phyloP scores from a whole-genome alignment of 768 basidiomycete genomes.

The Suillus luteus region DNA sequence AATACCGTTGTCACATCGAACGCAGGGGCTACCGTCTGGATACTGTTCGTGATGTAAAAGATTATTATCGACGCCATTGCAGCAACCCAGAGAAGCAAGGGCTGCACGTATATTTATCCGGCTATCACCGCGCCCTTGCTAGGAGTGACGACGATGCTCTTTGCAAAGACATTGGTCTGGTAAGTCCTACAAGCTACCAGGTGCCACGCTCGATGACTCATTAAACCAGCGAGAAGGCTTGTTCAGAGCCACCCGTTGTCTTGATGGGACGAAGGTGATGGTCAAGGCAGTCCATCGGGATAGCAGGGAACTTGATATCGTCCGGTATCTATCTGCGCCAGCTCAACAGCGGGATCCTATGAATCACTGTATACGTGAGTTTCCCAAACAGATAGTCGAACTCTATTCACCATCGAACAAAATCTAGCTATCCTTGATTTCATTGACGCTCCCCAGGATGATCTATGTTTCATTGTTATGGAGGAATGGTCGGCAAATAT shows the following conservation, averaged over 20 bases:
- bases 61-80: constrained; percentile 48
- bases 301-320: constrained; percentile 65
- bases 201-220: constrained; percentile 11
- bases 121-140: constrained; percentile 36
- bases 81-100: constrained; percentile 19
- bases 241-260: constrained; percentile 62
- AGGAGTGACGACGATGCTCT: constrained; percentile 56
- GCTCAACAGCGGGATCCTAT: constrained; percentile 56
- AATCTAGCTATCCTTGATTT: constrained; percentile 63
- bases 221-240: constrained; percentile 62
- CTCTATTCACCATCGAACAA: constrained; percentile 9
- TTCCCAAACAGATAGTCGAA: constrained; percentile 1
- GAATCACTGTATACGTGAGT: constrained; percentile 80
- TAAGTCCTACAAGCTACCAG: constrained; percentile 35
- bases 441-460: constrained; percentile 53
- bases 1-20: constrained; percentile 50
- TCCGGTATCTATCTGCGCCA: constrained; percentile 55
- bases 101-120: constrained; percentile 27
- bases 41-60: constrained; percentile 66
- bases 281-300: constrained; percentile 66
- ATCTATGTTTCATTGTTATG: constrained; percentile 72
- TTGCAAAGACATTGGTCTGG: constrained; percentile 73
- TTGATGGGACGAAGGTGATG: constrained; percentile 55
- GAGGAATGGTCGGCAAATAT: constrained; percentile 77
- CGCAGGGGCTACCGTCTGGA: constrained; percentile 63